phyloP scores from a whole-genome alignment of 371 early-diverging fungal genomes.

The Fennellomyces sp. region DNA sequence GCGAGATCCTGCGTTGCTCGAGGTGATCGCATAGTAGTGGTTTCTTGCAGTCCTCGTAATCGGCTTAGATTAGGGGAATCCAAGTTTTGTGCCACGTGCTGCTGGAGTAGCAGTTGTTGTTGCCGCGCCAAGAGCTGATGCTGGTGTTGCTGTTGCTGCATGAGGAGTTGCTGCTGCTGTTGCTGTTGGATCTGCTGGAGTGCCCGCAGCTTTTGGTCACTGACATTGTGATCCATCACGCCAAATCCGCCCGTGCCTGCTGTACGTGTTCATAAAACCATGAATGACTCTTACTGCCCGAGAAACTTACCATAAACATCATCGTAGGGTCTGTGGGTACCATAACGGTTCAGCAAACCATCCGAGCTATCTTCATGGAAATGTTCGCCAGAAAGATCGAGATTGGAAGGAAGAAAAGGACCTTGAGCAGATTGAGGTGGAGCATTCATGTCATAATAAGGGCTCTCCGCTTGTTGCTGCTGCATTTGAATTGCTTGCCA shows the following conservation, averaged over 20 bases:
- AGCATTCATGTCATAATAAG: slow-evolving; percentile 4
- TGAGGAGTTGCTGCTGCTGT: slow-evolving; percentile 33
- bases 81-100: slow-evolving; percentile 49
- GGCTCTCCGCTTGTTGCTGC: background rate
- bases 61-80: slow-evolving; percentile 24
- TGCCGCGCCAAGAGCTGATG: slow-evolving; percentile 54
- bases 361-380: background rate
- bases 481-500: slow-evolving; percentile 6
- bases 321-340: background rate
- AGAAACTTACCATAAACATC: background rate
- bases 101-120: slow-evolving; percentile 58
- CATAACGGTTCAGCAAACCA: slow-evolving; percentile 7
- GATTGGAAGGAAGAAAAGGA: slow-evolving; percentile 8
- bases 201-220: slow-evolving; percentile 57
- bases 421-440: background rate
- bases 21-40: slow-evolving; percentile 4
- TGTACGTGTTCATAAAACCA: background rate
- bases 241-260: background rate
- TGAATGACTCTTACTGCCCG: background rate
- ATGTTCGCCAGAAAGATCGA: slow-evolving; percentile 7
- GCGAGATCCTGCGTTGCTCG: slow-evolving; percentile 35
- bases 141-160: slow-evolving; percentile 58
- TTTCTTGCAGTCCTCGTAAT: slow-evolving; percentile 25
- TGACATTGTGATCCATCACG: background rate
- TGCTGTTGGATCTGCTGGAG: slow-evolving; percentile 53